Evolutionary conservation across 768 basidiomycete species (phyloP).

Genomic region (Leccinellum albellum): DNA sequence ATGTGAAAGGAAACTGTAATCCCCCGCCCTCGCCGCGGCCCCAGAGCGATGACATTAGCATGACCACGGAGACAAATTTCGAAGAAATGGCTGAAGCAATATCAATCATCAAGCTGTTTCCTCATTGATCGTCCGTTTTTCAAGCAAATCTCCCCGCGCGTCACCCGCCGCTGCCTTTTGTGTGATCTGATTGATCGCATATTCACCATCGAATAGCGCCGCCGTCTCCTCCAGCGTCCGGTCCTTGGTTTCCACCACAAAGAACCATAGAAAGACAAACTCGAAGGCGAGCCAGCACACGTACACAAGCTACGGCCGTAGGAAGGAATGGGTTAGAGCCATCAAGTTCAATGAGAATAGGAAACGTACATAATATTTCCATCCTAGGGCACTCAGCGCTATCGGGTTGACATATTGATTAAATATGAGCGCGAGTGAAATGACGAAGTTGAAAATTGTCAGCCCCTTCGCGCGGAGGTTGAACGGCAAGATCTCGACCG

Average conservation of each 20-base stretch:
- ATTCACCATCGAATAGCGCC: slow-evolving; percentile 65
- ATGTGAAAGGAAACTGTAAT: neutral
- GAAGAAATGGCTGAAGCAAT: neutral
- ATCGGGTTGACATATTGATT: slow-evolving; percentile 80
- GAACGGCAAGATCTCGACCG: slow-evolving; percentile 79
- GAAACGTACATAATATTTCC: slow-evolving; percentile 42
- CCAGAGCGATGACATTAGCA: too few species aligned
- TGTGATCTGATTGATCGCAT: slow-evolving; percentile 16
- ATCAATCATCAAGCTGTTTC: neutral
- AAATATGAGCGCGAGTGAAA: slow-evolving; percentile 67
- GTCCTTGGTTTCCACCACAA: slow-evolving; percentile 21
- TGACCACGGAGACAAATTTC: neutral
- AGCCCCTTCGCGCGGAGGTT: slow-evolving; percentile 78
- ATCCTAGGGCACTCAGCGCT: slow-evolving; percentile 51
- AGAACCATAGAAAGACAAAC: slow-evolving; percentile 12
- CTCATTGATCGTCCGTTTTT: slow-evolving; percentile 4
- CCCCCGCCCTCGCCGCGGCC: too few species aligned
- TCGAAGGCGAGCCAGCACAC: slow-evolving; percentile 19
- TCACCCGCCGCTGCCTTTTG: slow-evolving; percentile 8
- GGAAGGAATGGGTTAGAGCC: neutral
- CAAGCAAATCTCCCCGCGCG: neutral
- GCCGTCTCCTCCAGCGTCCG: slow-evolving; percentile 72
- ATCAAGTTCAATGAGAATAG: too few species aligned
- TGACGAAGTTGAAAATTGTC: slow-evolving; percentile 65
- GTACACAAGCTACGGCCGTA: slow-evolving; percentile 14